These are phyloP conservation scores for Heliosperma pusillum DNA, from an alignment of 148 eudicot species.

Conservation along the genomic window DNA sequence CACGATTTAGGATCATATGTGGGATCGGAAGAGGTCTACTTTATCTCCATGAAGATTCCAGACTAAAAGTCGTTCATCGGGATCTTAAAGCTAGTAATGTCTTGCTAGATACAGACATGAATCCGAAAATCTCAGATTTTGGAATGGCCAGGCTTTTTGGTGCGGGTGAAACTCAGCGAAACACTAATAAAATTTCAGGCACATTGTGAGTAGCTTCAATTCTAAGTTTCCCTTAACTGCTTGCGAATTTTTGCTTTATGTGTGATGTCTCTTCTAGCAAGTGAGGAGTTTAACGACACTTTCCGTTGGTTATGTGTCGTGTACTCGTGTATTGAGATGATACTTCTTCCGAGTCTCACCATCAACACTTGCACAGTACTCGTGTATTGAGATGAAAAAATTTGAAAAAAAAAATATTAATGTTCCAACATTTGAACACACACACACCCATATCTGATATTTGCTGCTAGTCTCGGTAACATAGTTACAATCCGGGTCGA, in stretches of 20 bases:
- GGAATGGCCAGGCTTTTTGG: conserved; percentile 34
- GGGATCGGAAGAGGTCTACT: conserved; percentile 34
- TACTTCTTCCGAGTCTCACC: too few relatives aligned
- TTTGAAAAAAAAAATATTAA: too few relatives aligned
- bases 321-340: too few relatives aligned
- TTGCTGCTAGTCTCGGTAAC: too few relatives aligned
- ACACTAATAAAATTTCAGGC: conserved; percentile 27
- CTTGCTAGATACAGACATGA: conserved; percentile 30
- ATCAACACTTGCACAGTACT: neutral
- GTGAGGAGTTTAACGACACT: too few relatives aligned
- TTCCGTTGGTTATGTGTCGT: too few relatives aligned
- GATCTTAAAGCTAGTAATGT: conserved; percentile 31
- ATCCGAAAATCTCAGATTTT: conserved; percentile 36
- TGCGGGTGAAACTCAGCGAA: conserved; percentile 29
- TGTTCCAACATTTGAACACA: too few relatives aligned
- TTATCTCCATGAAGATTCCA: conserved; percentile 33
- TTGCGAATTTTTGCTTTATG: neutral
- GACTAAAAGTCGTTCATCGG: conserved; percentile 31
- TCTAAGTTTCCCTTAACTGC: neutral
- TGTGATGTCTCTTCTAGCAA: neutral
- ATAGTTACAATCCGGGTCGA: neutral
- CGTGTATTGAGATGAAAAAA: neutral
- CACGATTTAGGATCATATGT: conserved; percentile 25
- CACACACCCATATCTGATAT: too few relatives aligned
- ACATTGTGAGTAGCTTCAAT: conserved; percentile 21